Evolutionary conservation across 1,139 yeast species (phyloP).

Genomic region (Geotrichum australiense): DNA sequence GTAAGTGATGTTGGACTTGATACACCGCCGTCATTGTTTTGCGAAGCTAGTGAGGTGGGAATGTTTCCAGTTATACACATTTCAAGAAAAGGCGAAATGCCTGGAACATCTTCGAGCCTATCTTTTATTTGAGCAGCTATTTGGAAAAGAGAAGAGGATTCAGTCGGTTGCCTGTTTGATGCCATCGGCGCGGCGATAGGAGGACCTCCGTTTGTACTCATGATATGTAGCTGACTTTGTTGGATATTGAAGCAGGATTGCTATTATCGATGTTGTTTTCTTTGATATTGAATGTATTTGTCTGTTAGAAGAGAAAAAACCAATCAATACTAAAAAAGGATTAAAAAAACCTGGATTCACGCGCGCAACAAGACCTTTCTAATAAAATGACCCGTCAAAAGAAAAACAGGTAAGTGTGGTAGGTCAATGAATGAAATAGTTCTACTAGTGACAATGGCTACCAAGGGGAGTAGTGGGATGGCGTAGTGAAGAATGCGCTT

Average conservation of each 20-base stretch:
- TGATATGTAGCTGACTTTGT: not conserved
- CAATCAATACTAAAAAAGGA: too few relatives aligned
- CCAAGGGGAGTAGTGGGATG: too few relatives aligned
- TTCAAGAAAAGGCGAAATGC: slow-evolving; percentile 64
- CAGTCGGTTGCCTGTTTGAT: slow-evolving; percentile 13
- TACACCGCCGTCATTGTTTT: slow-evolving; percentile 1
- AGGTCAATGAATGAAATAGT: too few relatives aligned
- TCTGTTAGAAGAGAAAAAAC: too few relatives aligned
- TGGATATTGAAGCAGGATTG: not conserved
- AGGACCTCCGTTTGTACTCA: slow-evolving; percentile 13
- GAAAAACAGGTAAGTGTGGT: too few relatives aligned
- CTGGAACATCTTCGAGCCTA: slow-evolving; percentile 57
- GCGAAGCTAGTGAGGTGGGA: slow-evolving; percentile 9
- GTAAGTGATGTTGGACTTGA: slow-evolving; percentile 2
- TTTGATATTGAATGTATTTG: slow-evolving; percentile 1
- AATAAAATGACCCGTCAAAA: too few relatives aligned
- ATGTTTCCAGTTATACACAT: slow-evolving; percentile 30
- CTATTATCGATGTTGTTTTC: not conserved
- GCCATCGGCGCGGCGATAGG: slow-evolving; percentile 16
- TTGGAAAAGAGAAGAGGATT: slow-evolving; percentile 54
- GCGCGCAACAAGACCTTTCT: too few relatives aligned
- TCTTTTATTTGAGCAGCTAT: slow-evolving; percentile 56
- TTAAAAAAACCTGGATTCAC: too few relatives aligned
- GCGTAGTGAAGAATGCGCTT: too few relatives aligned
- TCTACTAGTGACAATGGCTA: too few relatives aligned